Conservation (phyloP, 345 rosid species). For the Euclidium syriacum region DNA sequence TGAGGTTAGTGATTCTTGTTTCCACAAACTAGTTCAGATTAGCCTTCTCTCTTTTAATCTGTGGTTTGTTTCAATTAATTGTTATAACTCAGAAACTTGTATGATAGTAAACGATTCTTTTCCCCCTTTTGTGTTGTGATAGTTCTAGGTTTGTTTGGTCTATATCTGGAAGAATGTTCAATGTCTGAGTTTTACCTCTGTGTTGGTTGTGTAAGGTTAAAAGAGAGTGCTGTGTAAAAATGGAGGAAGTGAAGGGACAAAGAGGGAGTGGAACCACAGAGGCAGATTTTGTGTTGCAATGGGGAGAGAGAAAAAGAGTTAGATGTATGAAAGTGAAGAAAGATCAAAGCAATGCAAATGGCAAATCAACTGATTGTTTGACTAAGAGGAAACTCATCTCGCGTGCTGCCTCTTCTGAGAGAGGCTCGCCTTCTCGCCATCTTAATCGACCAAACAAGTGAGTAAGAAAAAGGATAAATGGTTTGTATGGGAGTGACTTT, state of each 20-base stretch:
- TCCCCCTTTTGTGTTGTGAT: not conserved
- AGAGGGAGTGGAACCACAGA: slow-evolving; percentile 46
- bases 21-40: not conserved
- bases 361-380: slow-evolving; percentile 46
- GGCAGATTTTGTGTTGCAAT: slow-evolving; percentile 79
- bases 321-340: slow-evolving; percentile 77
- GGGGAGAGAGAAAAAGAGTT: slow-evolving; percentile 89
- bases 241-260: slow-evolving; percentile 70
- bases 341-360: slow-evolving; percentile 40
- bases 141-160: not conserved
- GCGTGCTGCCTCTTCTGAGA: slow-evolving; percentile 39
- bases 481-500: not conserved
- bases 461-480: slow-evolving; percentile 1
- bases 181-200: slow-evolving; percentile 1
- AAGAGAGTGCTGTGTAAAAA: slow-evolving; percentile 20
- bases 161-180: not conserved
- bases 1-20: slow-evolving; percentile 32
- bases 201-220: slow-evolving; percentile 20
- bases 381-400: slow-evolving; percentile 53
- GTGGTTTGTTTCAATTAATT: not conserved
- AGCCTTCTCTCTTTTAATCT: not conserved
- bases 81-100: slow-evolving; percentile 3
- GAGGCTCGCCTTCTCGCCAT: slow-evolving; percentile 47
- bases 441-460: slow-evolving; percentile 52
- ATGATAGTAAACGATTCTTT: not conserved